Base-by-base conservation (phyloP, 352 stramenopile species). In the Pythium brachiatum region DNA sequence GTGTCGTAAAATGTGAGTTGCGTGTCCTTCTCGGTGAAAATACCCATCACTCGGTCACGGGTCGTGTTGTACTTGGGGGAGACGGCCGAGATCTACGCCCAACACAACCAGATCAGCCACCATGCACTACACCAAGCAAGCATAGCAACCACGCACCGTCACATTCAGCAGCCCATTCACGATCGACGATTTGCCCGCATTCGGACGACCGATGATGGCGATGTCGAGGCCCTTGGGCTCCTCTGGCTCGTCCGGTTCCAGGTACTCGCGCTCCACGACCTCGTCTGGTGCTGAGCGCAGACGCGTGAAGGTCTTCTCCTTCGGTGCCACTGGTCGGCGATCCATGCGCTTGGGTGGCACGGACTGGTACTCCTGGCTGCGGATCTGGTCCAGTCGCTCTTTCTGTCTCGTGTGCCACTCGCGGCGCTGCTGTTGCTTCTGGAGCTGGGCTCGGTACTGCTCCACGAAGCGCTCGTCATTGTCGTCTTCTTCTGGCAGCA, bases 61-160 rank as follows among this genome's bases (percentile, higher is more conserved):
- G 86, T 95, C 21, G 86, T 95, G 65, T 95, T 95, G 65, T 95
- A 95, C 72, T 95, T 95, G 36, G 84, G 76, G 7, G 86, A 95
- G 5, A 95, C 86, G 2, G 86, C 86, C 20, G 86, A 95, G 7
- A 95, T 66, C 76, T 86, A 62, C 15, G 27, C 5, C 11, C n/a
- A 29, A 18, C 26, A 7, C 39, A 47, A 26, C 7, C 18, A 39
- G 16, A 31, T 51, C 43, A 51, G 43, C 18, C 38, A 21, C 38
- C 4, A 25, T 29, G 8, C 20, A 51, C 16, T 4, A 21, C 16
- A 48, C 41, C 8, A 12, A 8, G 21, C 8, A 21, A 15, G 13
- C 6, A 44, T 15, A 41, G n/a, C n/a, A 39, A 18, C 4, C 21
- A 70, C 61, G 18, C 70, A 86, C 79, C 56, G 87, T 95, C 51